Conservation (phyloP, 805 yeast genomes). For the Alloascoidea africana region DNA sequence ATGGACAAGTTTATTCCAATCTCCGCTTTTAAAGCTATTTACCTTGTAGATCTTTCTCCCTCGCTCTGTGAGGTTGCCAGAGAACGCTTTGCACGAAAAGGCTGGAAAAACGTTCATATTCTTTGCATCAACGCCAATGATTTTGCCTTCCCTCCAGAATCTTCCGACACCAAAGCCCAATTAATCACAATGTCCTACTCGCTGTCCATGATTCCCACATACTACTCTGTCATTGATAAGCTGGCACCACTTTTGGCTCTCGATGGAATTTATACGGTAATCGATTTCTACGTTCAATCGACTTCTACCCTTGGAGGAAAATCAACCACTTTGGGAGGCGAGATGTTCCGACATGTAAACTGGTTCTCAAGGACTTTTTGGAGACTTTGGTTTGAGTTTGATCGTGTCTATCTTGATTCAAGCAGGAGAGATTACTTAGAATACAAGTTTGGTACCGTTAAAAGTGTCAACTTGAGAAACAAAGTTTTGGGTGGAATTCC, state of each 20-base stretch:
- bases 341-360: slow-evolving; percentile 52
- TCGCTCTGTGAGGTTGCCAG: slow-evolving; percentile 62
- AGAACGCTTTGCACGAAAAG: slow-evolving; percentile 31
- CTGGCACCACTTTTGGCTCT: slow-evolving; percentile 31
- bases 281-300: slow-evolving; percentile 72
- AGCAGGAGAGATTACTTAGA: slow-evolving; percentile 74
- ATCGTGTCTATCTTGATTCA: slow-evolving; percentile 64
- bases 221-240: slow-evolving; percentile 65
- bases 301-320: slow-evolving; percentile 49
- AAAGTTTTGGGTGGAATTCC: slow-evolving; percentile 57
- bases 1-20: slow-evolving; percentile 45
- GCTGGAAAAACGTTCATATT: slow-evolving; percentile 48
- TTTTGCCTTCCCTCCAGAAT: slow-evolving; percentile 34
- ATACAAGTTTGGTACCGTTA: slow-evolving; percentile 69
- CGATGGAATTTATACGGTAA: slow-evolving; percentile 50
- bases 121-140: slow-evolving; percentile 64
- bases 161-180: slow-evolving; percentile 31
- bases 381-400: slow-evolving; percentile 82
- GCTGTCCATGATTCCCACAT: slow-evolving; percentile 74
- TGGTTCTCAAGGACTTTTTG: slow-evolving; percentile 73
- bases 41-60: slow-evolving; percentile 63
- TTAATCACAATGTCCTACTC: slow-evolving; percentile 69
- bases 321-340: slow-evolving; percentile 62
- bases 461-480: slow-evolving; percentile 56
- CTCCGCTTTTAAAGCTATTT: slow-evolving; percentile 42